phyloP scores from a whole-genome alignment of 2,329 filamentous ascomycete species.

The Pseudopithomyces chartarum region DNA sequence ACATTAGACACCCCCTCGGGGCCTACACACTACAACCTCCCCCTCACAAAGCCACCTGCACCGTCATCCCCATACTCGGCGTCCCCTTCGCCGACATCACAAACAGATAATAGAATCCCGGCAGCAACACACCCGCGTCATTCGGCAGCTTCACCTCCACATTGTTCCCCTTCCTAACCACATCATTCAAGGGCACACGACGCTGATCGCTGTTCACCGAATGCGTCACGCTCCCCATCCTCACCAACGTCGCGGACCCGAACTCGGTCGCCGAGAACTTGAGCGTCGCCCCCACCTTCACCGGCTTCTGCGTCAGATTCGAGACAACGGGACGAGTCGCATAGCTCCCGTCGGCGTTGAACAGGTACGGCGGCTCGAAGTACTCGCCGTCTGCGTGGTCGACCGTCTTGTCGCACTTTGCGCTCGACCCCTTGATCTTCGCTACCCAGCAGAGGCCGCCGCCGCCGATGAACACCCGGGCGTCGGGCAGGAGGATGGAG shows the following conservation, averaged over 20 bases:
- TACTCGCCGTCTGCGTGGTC: conserved; percentile 33
- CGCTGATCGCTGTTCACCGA: conserved; percentile 36
- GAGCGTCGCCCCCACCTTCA: conserved; percentile 26
- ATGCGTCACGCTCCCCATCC: conserved; percentile 35
- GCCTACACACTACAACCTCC: too few relatives aligned
- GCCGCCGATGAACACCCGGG: conserved; percentile 24
- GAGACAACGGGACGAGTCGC: conserved; percentile 24
- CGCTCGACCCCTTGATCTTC: background rate
- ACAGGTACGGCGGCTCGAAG: conserved; percentile 35
- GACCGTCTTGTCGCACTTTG: conserved; percentile 2
- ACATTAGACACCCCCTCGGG: too few relatives aligned
- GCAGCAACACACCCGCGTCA: background rate
- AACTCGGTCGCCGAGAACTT: conserved; percentile 12
- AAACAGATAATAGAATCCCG: background rate
- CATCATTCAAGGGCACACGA: conserved; percentile 22
- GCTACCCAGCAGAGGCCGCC: conserved; percentile 20
- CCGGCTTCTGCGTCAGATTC: conserved; percentile 13
- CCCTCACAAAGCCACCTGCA: background rate
- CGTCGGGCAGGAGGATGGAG: conserved; percentile 27
- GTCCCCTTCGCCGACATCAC: background rate
- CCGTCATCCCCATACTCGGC: background rate
- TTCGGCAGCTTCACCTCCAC: background rate
- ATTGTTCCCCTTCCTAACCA: background rate
- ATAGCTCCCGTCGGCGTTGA: conserved; percentile 26
- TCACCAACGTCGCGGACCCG: conserved; percentile 21